Evolutionary conservation across 371 early-diverging fungal genomes (phyloP).

Genomic region (Mucor velutinosus): DNA sequence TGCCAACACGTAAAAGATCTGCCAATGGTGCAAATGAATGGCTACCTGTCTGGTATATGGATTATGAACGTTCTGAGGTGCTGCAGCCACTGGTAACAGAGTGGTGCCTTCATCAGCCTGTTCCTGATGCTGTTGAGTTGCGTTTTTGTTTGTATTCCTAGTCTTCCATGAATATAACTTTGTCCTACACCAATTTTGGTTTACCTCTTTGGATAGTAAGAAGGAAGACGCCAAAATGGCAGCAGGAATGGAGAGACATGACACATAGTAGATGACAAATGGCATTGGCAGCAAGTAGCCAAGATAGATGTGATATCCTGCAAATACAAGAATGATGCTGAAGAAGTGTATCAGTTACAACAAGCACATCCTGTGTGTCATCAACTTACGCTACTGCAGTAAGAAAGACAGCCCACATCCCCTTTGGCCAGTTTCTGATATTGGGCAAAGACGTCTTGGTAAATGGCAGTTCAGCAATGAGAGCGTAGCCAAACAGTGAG

Average conservation of each 20-base stretch:
- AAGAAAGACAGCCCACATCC: slow-evolving; percentile 67
- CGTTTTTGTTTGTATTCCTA: not conserved
- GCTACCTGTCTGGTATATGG: slow-evolving; percentile 17
- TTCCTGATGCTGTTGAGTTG: not conserved
- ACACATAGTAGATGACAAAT: slow-evolving; percentile 59
- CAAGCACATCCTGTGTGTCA: not conserved
- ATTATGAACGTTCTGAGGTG: not conserved
- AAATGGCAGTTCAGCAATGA: slow-evolving; percentile 73
- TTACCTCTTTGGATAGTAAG: slow-evolving; percentile 42
- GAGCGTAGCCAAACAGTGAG: slow-evolving; percentile 64
- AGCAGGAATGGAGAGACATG: slow-evolving; percentile 53
- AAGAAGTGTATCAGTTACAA: not conserved
- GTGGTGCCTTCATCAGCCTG: not conserved
- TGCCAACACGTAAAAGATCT: slow-evolving; percentile 78
- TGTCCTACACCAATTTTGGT: slow-evolving; percentile 35
- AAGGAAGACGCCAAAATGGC: slow-evolving; percentile 43
- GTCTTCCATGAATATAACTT: not conserved
- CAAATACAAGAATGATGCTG: slow-evolving; percentile 57
- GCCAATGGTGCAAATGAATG: slow-evolving; percentile 86
- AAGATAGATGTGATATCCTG: slow-evolving; percentile 64
- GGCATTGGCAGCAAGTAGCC: slow-evolving; percentile 35
- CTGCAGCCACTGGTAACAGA: not conserved
- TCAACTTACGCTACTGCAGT: slow-evolving; percentile 48
- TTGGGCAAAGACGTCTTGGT: slow-evolving; percentile 69
- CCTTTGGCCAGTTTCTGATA: slow-evolving; percentile 67